A percentile compares a stretch with the other conserved stretches of the same genome.
Conservation (phyloP, 768 basidiomycete genomes). For the Russula lepida region DNA sequence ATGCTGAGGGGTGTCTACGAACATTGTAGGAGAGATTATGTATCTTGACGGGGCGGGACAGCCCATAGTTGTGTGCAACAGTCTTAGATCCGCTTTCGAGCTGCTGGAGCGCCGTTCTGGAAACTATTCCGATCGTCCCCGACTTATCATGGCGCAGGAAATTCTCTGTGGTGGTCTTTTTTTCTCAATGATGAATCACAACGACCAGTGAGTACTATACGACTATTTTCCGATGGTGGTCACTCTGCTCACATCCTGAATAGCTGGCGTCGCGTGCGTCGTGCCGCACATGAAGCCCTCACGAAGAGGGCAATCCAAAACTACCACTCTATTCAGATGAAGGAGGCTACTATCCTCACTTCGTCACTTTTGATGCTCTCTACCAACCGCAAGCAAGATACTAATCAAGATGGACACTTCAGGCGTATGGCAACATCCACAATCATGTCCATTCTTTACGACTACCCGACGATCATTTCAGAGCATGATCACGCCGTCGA, state of each 20-base stretch:
- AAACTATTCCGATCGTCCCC: slow-evolving; percentile 26
- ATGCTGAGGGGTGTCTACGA: not conserved
- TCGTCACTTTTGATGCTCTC: slow-evolving; percentile 26
- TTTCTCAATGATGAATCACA: not conserved
- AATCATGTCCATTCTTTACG: slow-evolving; percentile 25
- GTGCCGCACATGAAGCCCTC: slow-evolving; percentile 29
- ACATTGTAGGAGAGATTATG: slow-evolving; percentile 16
- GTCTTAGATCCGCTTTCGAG: not conserved
- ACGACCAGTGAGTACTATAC: not conserved
- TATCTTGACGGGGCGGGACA: slow-evolving; percentile 19
- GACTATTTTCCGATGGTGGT: no score
- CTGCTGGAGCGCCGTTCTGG: slow-evolving; percentile 25
- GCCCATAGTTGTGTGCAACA: slow-evolving; percentile 16
- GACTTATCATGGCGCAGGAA: slow-evolving; percentile 5
- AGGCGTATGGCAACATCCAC: slow-evolving; percentile 23
- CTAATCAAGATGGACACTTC: no score
- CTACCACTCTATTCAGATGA: slow-evolving; percentile 24
- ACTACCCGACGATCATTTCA: slow-evolving; percentile 3
- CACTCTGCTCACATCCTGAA: not conserved
- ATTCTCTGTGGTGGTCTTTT: slow-evolving; percentile 6
- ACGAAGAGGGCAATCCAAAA: slow-evolving; percentile 19
- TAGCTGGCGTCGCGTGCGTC: slow-evolving; percentile 30
- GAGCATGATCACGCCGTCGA: not conserved
- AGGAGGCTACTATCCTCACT: slow-evolving; percentile 26
- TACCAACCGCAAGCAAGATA: slow-evolving; percentile 21